Base-by-base conservation (phyloP, 176 grass and related monocot genomes). In the Puya raimondii region DNA sequence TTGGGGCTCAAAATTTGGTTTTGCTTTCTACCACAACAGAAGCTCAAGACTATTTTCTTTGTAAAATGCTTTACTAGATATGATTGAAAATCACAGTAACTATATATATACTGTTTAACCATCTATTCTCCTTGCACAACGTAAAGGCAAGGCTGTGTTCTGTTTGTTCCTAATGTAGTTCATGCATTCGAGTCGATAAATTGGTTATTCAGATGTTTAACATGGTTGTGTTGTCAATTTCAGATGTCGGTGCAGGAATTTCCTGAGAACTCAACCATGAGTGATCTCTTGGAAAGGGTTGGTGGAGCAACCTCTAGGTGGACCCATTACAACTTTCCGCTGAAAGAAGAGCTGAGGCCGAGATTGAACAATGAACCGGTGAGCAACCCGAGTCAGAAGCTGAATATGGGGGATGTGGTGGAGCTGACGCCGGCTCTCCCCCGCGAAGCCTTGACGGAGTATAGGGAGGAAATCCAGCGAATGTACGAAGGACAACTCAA, bases 181-280 rank as follows among this genome's bases (percentile, higher is more conserved):
- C 33, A 42, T 7, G 33, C 33, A 22, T 61, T 20, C 56, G 21
- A 21, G n/a, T 61, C 21, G 21, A 61, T 10, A n/a, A 61, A 42
- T 42, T 42, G 17, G 21, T 61, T 61, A 22, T 63, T 70, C 3
- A 12, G 17, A 12, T 58, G 3, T 64, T 2, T 85, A 33, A 80
- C 25, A 82, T 1, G 25, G 12, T 23, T 84, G 21, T 73, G 11
- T 61, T 64, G 18, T 81, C 47, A 47, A 63, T 80, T 73, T 61
- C 56, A 99, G 95, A 94, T 99, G 90, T 91, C 84, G 3, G 87
- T 99, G 17, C 87, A 91, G 23, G 95, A 99, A 73, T 73, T 99
- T 23, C 89, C 87, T 0, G 69, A 74, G 0, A 87, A 90, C 63
- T 94, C 87, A 1, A 94, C 95, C 47, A 66, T 94, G 6, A 61